phyloP scores from a whole-genome alignment of 345 rosid species.

The Salix arbutifolia region DNA sequence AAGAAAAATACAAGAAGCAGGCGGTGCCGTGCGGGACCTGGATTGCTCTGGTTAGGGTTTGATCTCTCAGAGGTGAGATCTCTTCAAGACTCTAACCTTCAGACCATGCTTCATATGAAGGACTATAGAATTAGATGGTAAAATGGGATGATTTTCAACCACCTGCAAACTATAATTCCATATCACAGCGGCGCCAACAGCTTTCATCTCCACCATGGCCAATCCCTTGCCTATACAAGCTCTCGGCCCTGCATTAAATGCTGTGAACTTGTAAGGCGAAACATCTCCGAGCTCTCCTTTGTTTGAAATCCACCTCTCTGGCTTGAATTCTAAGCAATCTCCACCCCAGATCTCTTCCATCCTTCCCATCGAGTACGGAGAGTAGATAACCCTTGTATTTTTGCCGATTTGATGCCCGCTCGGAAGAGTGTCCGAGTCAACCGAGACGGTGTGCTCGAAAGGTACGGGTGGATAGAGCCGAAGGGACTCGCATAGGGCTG shows the following conservation, averaged over 20 bases:
- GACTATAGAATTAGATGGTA: neutral
- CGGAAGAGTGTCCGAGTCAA: slow-evolving; percentile 18
- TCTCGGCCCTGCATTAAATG: neutral
- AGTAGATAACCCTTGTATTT: neutral
- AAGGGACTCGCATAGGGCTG: slow-evolving; percentile 14
- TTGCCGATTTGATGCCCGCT: slow-evolving; percentile 12
- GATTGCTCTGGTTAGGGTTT: too few species aligned
- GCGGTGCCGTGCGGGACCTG: too few species aligned
- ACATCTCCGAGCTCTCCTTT: too few species aligned
- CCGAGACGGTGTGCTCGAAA: slow-evolving; percentile 1
- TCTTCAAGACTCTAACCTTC: too few species aligned
- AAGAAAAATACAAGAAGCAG: too few species aligned
- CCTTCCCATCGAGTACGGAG: slow-evolving; percentile 17
- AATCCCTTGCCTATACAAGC: neutral
- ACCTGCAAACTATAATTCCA: neutral
- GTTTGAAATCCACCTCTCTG: too few species aligned
- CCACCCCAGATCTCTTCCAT: slow-evolving; percentile 19
- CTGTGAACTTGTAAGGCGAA: neutral
- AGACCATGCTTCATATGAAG: too few species aligned
- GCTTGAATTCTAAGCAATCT: neutral
- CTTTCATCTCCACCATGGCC: neutral
- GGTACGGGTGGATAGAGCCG: slow-evolving; percentile 23
- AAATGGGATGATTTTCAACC: neutral
- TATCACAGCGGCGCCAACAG: neutral
- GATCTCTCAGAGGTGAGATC: too few species aligned